Percentiles rank a stretch among this genome's conserved stretches.
phyloP scores from a whole-genome alignment of 164 flowering plant genomes.

The Magnolia kwangsiensis region DNA sequence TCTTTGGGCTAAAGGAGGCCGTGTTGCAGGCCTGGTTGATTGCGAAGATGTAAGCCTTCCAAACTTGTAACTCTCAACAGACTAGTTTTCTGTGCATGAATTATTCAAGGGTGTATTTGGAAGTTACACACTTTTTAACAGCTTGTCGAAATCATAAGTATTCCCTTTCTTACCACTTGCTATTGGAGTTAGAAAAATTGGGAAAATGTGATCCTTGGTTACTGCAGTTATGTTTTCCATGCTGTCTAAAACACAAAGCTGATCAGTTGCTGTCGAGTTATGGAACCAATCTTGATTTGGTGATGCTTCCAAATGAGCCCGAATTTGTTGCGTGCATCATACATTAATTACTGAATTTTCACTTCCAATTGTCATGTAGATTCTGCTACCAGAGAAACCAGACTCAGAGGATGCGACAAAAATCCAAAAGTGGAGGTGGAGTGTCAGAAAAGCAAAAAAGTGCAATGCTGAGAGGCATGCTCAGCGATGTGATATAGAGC shows the following conservation, averaged over 20 bases:
- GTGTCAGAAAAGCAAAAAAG: constrained; percentile 64
- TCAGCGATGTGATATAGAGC: constrained; percentile 78
- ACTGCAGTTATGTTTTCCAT: background rate
- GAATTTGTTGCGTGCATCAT: background rate
- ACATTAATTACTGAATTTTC: background rate
- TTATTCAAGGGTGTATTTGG: background rate
- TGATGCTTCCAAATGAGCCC: background rate
- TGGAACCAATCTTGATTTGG: background rate
- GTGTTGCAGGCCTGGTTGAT: constrained; percentile 74
- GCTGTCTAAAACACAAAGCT: background rate
- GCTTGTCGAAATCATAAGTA: background rate
- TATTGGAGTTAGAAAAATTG: background rate
- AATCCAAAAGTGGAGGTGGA: constrained; percentile 70
- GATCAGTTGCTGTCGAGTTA: background rate
- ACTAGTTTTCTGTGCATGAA: background rate
- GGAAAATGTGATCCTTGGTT: background rate
- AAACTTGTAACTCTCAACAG: background rate
- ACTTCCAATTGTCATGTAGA: constrained; percentile 30
- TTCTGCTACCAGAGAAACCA: constrained; percentile 69
- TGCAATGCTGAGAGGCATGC: constrained; percentile 81
- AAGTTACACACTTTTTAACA: background rate
- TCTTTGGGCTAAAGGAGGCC: constrained; percentile 81
- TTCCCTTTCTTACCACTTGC: background rate
- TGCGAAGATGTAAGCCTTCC: constrained; percentile 70
- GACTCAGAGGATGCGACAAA: constrained; percentile 50